These are phyloP conservation scores for Pseudoscleropodium purum DNA, from an alignment of 225 moss, liverwort and hornwort genomes.

Conservation along the genomic window DNA sequence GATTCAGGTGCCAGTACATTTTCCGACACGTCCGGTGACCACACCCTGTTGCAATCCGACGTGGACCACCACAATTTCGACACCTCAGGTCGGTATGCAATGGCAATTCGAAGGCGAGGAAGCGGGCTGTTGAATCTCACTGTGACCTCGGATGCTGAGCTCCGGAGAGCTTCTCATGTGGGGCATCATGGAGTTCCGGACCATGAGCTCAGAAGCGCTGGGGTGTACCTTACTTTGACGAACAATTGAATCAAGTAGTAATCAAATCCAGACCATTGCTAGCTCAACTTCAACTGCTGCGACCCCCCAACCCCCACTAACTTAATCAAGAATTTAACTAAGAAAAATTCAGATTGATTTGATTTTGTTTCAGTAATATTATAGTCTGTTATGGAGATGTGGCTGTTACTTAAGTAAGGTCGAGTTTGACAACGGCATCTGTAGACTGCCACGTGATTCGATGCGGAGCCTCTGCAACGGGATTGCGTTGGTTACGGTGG, in stretches of 20 bases:
- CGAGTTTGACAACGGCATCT: conserved; percentile 2
- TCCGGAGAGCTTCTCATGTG: neutral
- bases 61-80: conserved; percentile 18
- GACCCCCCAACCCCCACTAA: neutral
- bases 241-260: neutral
- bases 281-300: neutral
- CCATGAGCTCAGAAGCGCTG: neutral
- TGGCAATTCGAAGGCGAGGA: neutral
- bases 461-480: neutral
- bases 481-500: neutral
- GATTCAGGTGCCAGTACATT: neutral
- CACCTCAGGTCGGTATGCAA: conserved; percentile 1
- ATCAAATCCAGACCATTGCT: neutral
- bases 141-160: neutral
- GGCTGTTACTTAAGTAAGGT: neutral
- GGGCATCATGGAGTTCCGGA: neutral
- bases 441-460: conserved; percentile 4
- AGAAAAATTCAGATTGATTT: neutral
- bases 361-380: neutral
- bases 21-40: neutral
- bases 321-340: neutral
- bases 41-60: neutral
- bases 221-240: neutral
- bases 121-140: neutral
- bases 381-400: neutral